These are phyloP conservation scores for Aspergillus kassunensis DNA, from an alignment of 495 filamentous ascomycete species.

Conservation along the genomic window DNA sequence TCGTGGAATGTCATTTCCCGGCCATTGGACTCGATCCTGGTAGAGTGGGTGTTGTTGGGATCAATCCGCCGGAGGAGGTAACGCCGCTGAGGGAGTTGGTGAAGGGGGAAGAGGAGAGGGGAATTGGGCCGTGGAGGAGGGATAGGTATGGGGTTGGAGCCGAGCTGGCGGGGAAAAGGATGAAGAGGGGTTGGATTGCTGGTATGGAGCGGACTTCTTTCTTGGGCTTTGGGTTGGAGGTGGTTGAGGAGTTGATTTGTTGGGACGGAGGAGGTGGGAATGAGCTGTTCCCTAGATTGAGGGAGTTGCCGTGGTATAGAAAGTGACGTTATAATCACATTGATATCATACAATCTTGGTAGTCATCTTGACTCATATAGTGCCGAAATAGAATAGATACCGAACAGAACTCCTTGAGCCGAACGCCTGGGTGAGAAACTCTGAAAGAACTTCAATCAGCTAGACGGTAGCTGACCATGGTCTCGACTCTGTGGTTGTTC, in stretches of 20 bases:
- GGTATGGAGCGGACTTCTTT: slow-evolving; percentile 26
- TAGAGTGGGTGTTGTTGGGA: slow-evolving; percentile 54
- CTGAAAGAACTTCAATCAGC: slow-evolving; percentile 40
- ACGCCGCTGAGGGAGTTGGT: slow-evolving; percentile 43
- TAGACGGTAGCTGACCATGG: slow-evolving; percentile 82
- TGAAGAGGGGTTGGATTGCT: slow-evolving; percentile 36
- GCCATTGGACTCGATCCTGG: slow-evolving; percentile 49
- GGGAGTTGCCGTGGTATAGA: slow-evolving; percentile 40
- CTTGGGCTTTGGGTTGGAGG: slow-evolving; percentile 25
- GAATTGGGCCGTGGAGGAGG: slow-evolving; percentile 40
- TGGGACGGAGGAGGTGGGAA: slow-evolving; percentile 40
- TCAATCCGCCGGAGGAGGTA: slow-evolving; percentile 62
- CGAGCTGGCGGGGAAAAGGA: slow-evolving; percentile 36
- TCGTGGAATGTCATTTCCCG: slow-evolving; percentile 63
- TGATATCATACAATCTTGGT: too few species aligned
- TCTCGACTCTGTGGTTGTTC: slow-evolving; percentile 87
- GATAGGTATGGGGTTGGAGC: slow-evolving; percentile 43
- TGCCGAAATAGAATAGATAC: background rate
- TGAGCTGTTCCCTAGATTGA: slow-evolving; percentile 31
- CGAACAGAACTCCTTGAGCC: background rate
- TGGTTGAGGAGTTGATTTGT: slow-evolving; percentile 32
- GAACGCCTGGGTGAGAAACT: too few species aligned
- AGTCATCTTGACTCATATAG: background rate
- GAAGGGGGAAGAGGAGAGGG: slow-evolving; percentile 36
- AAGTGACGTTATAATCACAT: slow-evolving; percentile 6